Conservation (phyloP, 2,329 filamentous ascomycete genomes). For the Sporothrix humicola region DNA sequence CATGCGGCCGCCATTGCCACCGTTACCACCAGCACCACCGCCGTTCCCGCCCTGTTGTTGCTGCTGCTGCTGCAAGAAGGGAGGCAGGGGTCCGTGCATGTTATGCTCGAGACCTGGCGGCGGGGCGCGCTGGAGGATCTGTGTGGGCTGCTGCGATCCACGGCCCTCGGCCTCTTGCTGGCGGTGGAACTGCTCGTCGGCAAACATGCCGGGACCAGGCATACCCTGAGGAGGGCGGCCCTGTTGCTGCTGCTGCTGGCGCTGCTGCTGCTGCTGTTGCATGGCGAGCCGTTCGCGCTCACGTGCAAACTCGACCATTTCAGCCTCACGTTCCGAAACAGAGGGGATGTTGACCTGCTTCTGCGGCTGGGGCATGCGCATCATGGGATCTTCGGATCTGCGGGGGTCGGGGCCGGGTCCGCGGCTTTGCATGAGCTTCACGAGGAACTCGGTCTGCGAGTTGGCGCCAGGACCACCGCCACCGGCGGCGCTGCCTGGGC, state of each 20-base stretch:
- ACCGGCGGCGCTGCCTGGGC: background rate
- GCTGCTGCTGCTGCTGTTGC: constrained; percentile 46
- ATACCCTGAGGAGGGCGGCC: constrained; percentile 51
- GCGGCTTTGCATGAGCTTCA: constrained; percentile 76
- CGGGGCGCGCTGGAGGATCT: constrained; percentile 68
- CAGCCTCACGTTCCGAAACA: constrained; percentile 56
- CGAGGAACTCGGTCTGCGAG: constrained; percentile 80
- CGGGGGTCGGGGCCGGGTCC: constrained; percentile 48
- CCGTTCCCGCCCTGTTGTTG: constrained; percentile 44
- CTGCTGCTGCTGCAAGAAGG: constrained; percentile 52
- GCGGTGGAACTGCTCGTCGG: constrained; percentile 57
- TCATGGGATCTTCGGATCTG: constrained; percentile 58
- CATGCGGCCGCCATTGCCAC: constrained; percentile 51
- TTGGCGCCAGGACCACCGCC: constrained; percentile 46
- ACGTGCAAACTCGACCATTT: constrained; percentile 49
- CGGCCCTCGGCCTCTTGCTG: constrained; percentile 51
- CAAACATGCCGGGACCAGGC: constrained; percentile 45
- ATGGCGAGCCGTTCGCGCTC: constrained; percentile 32
- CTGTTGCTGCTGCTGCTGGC: constrained; percentile 44
- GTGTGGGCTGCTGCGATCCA: constrained; percentile 61
- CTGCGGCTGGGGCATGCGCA: constrained; percentile 60
- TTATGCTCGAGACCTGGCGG: constrained; percentile 65
- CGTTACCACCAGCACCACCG: constrained; percentile 48
- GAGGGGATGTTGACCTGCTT: constrained; percentile 55
- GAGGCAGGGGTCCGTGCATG: constrained; percentile 56